Base-by-base conservation (phyloP, 306 rosid species). In the Lathyrus oleraceus region DNA sequence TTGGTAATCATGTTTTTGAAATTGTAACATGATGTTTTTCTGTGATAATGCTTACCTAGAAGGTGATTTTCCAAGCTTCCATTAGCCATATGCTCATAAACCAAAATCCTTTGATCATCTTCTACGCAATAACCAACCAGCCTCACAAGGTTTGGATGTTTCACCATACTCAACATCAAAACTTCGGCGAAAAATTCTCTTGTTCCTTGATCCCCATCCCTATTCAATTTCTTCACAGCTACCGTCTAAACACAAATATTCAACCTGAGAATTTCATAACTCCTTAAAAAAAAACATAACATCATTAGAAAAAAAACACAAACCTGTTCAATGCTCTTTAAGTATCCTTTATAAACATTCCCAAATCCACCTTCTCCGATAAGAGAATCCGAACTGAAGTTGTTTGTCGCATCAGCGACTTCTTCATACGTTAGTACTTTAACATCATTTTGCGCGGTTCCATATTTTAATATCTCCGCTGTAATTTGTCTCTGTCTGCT, bases 311-410 rank as follows among this genome's bases (percentile, higher is more conserved):
- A 13, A 51, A 64, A 75, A 43, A 67, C 45, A 74, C 40, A 49
- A 3, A 85, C 95, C 59, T 76, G 74, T 11, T 78, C 56, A 35
- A 68, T 1, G 49, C 80, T 85, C n/a, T 77, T 51, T 12, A 88
- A 7, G 79, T 78, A 62, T 67, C 91, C 95, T 76, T 74, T 84
- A 71, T 86, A 88, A 10, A 86, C 91, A 51, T 40, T 82, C 45
- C 95, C 95, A 6, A 82, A 86, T 67, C 95, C 95, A 71, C 95
- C 95, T 80, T 84, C 89, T 0, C 91, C 95, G 1, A 84, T 9
- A 44, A 76, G 69, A 56, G 43, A 21, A 11, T 72, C 83, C 49
- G 71, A 5, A 71, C 56, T 82, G 69, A 80, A 88, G 27, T 81
- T 67, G 21, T 84, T 78, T 10, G 95, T 86, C 56, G 95, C 84